Evolutionary conservation across 768 basidiomycete species (phyloP).

Genomic region (Lentinula raphanica): DNA sequence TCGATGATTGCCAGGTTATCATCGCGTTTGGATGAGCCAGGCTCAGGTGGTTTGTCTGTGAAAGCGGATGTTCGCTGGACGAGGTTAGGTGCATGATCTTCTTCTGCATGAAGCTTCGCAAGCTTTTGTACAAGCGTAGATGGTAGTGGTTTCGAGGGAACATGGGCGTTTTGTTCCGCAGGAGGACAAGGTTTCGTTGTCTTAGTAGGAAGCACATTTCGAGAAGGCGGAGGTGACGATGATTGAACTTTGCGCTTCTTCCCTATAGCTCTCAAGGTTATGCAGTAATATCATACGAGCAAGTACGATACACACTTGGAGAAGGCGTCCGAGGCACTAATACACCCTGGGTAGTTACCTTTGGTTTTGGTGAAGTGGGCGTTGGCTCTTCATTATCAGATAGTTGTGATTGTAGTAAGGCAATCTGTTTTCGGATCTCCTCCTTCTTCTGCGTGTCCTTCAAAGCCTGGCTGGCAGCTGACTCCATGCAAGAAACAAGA

Average conservation of each 20-base stretch:
- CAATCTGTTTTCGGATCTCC: constrained; percentile 52
- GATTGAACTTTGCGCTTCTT: constrained; percentile 42
- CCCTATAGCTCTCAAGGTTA: no score
- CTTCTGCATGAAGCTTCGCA: constrained; percentile 26
- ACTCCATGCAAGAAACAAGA: constrained; percentile 41
- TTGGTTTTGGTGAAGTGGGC: constrained; percentile 44
- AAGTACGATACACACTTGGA: constrained; percentile 43
- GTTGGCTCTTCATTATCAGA: constrained; percentile 24
- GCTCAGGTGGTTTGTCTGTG: constrained; percentile 26
- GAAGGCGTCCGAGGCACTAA: constrained; percentile 46
- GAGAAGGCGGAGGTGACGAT: constrained; percentile 5
- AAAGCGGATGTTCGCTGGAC: constrained; percentile 28
- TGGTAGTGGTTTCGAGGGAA: constrained; percentile 33
- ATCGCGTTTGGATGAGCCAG: constrained; percentile 36
- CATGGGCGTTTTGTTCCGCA: not conserved
- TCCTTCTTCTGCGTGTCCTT: constrained; percentile 38
- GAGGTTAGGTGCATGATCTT: constrained; percentile 10
- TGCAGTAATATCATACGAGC: not conserved
- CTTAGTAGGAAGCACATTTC: not conserved
- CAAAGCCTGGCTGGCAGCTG: constrained; percentile 37
- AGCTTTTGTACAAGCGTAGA: constrained; percentile 53
- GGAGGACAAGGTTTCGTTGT: not conserved
- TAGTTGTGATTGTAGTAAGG: constrained; percentile 51
- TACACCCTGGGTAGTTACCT: constrained; percentile 31
- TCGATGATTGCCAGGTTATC: constrained; percentile 70